phyloP scores from a whole-genome alignment of 345 rosid genomes.

The Mangifera indica region DNA sequence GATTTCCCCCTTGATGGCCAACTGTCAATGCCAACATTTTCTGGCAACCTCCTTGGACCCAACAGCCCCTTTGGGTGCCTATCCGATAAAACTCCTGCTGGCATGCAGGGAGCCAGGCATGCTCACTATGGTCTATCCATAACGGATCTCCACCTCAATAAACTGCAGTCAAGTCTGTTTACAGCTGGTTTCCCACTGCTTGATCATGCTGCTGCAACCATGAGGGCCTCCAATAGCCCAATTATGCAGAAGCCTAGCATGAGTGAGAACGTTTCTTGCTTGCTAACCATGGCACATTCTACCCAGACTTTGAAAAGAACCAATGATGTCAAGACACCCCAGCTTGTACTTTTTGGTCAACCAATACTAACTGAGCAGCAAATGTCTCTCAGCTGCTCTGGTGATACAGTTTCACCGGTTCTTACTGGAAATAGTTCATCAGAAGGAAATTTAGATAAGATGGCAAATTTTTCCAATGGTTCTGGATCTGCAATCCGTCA shows the following conservation, averaged over 20 bases:
- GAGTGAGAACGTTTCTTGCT: constrained; percentile 42
- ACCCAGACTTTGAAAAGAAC: constrained; percentile 38
- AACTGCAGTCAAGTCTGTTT: constrained; percentile 42
- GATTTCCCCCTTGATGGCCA: constrained; percentile 58
- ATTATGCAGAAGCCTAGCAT: constrained; percentile 36
- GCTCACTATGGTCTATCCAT: constrained; percentile 54
- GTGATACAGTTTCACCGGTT: constrained; percentile 32
- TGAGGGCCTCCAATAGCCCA: constrained; percentile 31
- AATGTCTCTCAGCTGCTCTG: constrained; percentile 43
- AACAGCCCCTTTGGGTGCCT: constrained; percentile 52
- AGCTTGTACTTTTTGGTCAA: constrained; percentile 60
- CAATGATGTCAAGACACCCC: constrained; percentile 41
- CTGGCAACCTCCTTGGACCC: constrained; percentile 52
- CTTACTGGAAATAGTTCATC: constrained; percentile 33
- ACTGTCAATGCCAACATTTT: constrained; percentile 48
- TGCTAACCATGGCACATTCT: constrained; percentile 49
- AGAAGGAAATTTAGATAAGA: constrained; percentile 38
- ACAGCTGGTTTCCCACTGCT: constrained; percentile 34
- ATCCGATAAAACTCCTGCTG: constrained; percentile 65
- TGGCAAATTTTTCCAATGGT: constrained; percentile 30
- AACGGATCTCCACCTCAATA: constrained; percentile 59
- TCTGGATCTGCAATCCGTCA: constrained; percentile 38
- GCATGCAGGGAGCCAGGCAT: constrained; percentile 99
- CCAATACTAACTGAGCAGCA: constrained; percentile 51
- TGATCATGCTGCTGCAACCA: constrained; percentile 36